Evolutionary conservation across 169 alveolate genomes (phyloP), one percentile per base, ranked within the genome.

Genomic region (Plasmodium falciparum): DNA sequence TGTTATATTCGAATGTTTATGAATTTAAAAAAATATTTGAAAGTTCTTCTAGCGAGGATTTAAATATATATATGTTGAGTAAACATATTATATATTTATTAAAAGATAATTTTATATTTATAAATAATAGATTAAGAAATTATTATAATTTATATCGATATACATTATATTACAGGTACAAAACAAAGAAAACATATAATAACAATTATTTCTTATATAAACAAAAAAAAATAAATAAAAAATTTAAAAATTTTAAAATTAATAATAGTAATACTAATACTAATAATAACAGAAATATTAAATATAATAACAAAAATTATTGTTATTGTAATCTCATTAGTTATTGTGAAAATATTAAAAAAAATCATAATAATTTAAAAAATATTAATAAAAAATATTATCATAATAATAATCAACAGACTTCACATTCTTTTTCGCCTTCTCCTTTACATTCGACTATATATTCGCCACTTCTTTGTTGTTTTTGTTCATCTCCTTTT

Each of bases 1-100:
- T 80, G 61, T 69, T 80, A 80, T 72, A 3, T 15, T 22, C 80
- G 45, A 69, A 67, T 80, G 61, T 45, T 69, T 54, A 63, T 49
- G 85, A 80, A 43, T 80, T 69, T 52, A 39, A 62, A 9, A 80
- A 69, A 29, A 47, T 69, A 17, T 80, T 69, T 63, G 50, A 67
- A 54, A 54, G 20, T 54, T 80, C 80, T 17, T 29, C 80, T 49
- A 5, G n/a, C 29, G 17, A 24, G 56, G 69, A 80, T 67, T 69
- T 80, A 72, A 56, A 80, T 69, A 43, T 63, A 20, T 43, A 62
- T 47, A 54, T 54, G 54, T 56, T 80, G 22, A 59, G 43, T 13
- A 69, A 80, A 49, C 54, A 80, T 47, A 80, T 80, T 0, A 73
- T 49, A 22, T 50, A 8, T 50, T 69, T 22, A 33, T 67, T 80